Evolutionary conservation across 345 rosid species (phyloP), one percentile per base, ranked within the genome.

Genomic region (Cardiospermum halicacabum): DNA sequence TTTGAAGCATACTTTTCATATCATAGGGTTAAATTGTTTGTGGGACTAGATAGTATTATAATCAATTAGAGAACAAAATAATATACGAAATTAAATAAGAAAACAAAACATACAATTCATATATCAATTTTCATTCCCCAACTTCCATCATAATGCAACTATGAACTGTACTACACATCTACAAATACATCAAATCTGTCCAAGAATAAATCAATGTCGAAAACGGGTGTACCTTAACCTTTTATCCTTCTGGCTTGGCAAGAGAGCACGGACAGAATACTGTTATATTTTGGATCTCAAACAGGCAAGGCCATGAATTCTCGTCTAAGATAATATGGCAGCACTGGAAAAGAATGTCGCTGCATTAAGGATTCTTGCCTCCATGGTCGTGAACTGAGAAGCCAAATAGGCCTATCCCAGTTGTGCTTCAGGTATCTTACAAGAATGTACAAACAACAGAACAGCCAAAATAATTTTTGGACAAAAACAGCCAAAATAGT

Each of bases 141-240:
- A 43, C 69, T 68, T 64, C 57, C 60, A 24, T 48, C 19, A 54
- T 59, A 68, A 66, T 72, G 60, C 75, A 68, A 70, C 65, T 71
- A 62, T 63, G 74, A 60, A 37, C 45, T 56, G 26, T n/a, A 36
- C 62, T 77, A 66, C 64, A 69, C 63, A 56, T 70, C 48, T 39
- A 55, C 66, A 64, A 56, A 66, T 73, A 47, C 70, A 65, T 7
- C 28, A 65, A 19, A 67, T 65, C 59, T 51, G 60, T 65, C 39
- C 66, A 43, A 39, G 7, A 22, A 62, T 57, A 62, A 73, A 68
- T 58, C 56, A 34, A 73, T 56, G 71, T 53, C 8, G 15, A 34
- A 19, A 50, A 2, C 55, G 25, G 45, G 53, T n/a, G 48, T 19
- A 6, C 13, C 3, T 0, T 45, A 5, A 26, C 62, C 79, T 43